Conservation (phyloP, 305 asterid species). For the Plantago lanceolata region DNA sequence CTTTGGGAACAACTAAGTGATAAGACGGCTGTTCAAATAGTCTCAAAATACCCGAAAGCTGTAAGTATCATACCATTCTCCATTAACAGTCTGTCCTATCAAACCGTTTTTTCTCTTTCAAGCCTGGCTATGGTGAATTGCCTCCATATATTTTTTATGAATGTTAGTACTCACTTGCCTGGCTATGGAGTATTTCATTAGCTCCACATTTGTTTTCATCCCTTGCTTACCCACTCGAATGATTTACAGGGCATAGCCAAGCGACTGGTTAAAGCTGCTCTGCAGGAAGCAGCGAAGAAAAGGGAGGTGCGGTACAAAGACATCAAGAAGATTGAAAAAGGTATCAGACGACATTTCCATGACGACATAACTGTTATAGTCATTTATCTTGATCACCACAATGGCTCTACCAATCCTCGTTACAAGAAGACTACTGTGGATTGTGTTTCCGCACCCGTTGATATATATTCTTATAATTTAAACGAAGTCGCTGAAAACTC, state of each 20-base stretch:
- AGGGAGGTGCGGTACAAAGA: slow-evolving; percentile 79
- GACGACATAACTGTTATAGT: slow-evolving; percentile 86
- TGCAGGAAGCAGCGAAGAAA: slow-evolving; percentile 82
- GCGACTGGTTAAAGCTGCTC: slow-evolving; percentile 70
- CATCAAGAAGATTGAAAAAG: slow-evolving; percentile 77
- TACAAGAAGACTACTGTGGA: slow-evolving; percentile 35
- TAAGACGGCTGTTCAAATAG: slow-evolving; percentile 76
- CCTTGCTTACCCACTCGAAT: background rate
- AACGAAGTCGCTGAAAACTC: slow-evolving; percentile 43
- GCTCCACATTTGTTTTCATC: too few relatives aligned
- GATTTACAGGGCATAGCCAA: slow-evolving; percentile 87
- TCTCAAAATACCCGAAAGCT: slow-evolving; percentile 67
- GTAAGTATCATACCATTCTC: slow-evolving; percentile 46
- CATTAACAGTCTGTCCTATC: background rate
- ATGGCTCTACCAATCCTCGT: slow-evolving; percentile 29
- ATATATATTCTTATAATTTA: slow-evolving; percentile 58
- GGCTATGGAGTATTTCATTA: background rate
- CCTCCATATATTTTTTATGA: too few relatives aligned
- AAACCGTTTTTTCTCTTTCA: background rate
- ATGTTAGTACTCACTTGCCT: too few relatives aligned
- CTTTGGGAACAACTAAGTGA: slow-evolving; percentile 96
- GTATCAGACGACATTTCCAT: slow-evolving; percentile 82
- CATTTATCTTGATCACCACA: slow-evolving; percentile 62
- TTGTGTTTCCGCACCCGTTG: slow-evolving; percentile 57
- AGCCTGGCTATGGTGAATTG: background rate